These are phyloP conservation scores for Zoysia matrella DNA, from an alignment of 202 grass and related monocot species.

Conservation along the genomic window DNA sequence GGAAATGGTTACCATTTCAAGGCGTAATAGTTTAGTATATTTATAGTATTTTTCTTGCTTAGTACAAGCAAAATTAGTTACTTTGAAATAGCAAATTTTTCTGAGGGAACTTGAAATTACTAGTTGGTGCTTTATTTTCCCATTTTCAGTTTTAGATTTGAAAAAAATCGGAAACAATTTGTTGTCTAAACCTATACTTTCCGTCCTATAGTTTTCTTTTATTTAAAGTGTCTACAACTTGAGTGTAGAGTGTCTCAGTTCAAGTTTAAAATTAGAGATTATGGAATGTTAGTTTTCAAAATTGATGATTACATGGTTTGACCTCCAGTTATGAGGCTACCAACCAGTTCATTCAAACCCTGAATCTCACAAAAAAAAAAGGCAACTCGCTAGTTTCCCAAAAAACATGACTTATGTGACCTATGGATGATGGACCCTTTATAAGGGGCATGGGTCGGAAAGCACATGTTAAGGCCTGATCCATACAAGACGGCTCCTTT, in stretches of 20 bases:
- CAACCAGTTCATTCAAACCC: no score
- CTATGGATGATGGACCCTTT: no score
- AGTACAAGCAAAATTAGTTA: background rate
- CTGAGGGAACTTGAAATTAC: no score
- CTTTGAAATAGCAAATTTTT: background rate
- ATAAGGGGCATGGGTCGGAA: no score
- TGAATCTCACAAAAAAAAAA: no score
- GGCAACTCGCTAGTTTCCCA: no score
- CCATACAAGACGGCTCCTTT: no score
- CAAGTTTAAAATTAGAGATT: background rate
- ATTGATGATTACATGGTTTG: background rate
- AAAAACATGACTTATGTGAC: no score
- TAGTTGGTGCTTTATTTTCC: background rate
- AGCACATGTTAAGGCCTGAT: no score
- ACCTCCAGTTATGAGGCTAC: no score
- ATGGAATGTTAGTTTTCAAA: background rate
- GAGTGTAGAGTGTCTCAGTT: background rate
- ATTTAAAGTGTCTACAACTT: constrained; percentile 9
- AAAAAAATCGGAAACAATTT: background rate
- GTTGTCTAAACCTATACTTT: background rate
- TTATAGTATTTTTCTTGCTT: constrained; percentile 11
- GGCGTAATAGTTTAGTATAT: background rate
- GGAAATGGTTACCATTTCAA: constrained; percentile 10
- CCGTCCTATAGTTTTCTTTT: background rate
- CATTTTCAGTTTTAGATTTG: background rate